A percentile compares a stretch with the other conserved stretches of the same genome.
Conservation (phyloP, 139 green algal genomes). For the Volvox reticuliferus region DNA sequence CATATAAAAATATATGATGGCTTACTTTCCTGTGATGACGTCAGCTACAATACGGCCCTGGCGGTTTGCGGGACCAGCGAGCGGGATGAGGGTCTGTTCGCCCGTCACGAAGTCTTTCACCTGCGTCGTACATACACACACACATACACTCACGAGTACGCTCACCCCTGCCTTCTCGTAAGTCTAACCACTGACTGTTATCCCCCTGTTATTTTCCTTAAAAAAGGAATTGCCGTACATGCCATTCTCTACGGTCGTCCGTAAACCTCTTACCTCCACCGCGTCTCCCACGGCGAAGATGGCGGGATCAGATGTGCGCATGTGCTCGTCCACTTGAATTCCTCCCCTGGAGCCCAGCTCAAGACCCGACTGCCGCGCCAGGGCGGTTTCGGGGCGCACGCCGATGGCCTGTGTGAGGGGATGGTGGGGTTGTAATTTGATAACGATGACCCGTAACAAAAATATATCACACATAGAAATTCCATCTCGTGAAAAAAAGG, state of each 20-base stretch:
- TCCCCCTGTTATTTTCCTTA: no score
- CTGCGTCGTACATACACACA: constrained; percentile 17
- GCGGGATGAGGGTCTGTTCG: constrained; percentile 57
- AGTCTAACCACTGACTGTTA: no score
- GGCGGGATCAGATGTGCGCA: constrained; percentile 62
- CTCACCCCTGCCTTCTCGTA: no score
- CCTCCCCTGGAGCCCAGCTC: constrained; percentile 57
- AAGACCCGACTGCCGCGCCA: constrained; percentile 60
- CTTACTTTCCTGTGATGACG: constrained; percentile 60
- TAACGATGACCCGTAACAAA: no score
- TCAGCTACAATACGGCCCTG: constrained; percentile 69
- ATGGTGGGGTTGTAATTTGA: neutral
- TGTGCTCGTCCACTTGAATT: constrained; percentile 68
- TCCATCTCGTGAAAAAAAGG: no score
- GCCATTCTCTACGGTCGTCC: no score
- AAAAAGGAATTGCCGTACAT: no score
- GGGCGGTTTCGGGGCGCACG: constrained; percentile 56
- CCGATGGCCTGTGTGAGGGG: constrained; percentile 51
- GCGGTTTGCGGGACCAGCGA: constrained; percentile 70
- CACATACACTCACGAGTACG: neutral
- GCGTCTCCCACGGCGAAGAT: constrained; percentile 65
- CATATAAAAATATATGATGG: no score
- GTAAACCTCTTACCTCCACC: constrained; percentile 44
- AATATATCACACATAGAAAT: no score
- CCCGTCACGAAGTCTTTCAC: constrained; percentile 65